phyloP scores from a whole-genome alignment of 441 rosid species.

The Breynia disticha region DNA sequence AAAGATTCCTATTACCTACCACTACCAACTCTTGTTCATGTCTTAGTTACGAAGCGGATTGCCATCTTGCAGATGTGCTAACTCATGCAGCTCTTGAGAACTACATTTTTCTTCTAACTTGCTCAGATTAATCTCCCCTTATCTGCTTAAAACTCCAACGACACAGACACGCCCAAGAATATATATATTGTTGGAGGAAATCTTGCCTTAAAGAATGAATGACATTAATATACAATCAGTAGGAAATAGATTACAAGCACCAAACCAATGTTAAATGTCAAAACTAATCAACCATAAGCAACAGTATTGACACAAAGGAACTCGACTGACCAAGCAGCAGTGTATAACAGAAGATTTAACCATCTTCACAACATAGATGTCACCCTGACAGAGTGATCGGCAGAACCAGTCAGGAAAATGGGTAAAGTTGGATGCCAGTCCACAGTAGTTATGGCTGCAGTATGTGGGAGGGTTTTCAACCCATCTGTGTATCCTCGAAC shows the following conservation, averaged over 20 bases:
- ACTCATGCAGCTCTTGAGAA: too few relatives aligned
- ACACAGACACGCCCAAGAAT: too few relatives aligned
- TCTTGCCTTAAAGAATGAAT: too few relatives aligned
- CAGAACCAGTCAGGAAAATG: constrained; percentile 58
- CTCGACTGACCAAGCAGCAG: not conserved
- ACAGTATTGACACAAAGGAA: not conserved
- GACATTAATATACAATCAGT: not conserved
- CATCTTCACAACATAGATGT: constrained; percentile 23
- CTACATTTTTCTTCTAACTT: too few relatives aligned
- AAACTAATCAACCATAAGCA: not conserved
- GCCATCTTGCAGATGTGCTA: too few relatives aligned
- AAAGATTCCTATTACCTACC: too few relatives aligned
- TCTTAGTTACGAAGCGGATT: too few relatives aligned
- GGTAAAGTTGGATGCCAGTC: constrained; percentile 76
- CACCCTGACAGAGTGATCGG: constrained; percentile 58
- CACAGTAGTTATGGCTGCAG: constrained; percentile 48
- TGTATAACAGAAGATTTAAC: not conserved
- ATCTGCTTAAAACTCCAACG: too few relatives aligned
- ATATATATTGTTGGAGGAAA: too few relatives aligned
- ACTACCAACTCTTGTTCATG: too few relatives aligned
- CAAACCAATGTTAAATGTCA: not conserved
- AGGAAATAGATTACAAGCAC: not conserved
- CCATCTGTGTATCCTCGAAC: constrained; percentile 42
- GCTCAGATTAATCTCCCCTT: too few relatives aligned
- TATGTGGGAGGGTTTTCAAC: constrained; percentile 49